phyloP scores from a whole-genome alignment of 257 asterid genomes.

The Solanum sejunctum region DNA sequence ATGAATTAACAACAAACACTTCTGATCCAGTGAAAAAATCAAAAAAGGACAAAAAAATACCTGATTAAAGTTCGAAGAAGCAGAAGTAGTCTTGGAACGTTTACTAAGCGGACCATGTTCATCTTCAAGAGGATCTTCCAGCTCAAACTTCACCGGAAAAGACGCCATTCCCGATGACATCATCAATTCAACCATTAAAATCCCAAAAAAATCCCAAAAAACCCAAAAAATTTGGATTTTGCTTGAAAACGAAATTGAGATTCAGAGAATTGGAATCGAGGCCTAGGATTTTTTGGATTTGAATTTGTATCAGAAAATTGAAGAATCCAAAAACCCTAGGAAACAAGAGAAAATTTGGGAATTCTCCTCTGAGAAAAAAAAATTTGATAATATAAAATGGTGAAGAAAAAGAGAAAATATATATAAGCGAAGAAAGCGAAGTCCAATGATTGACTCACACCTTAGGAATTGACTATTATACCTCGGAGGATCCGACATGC shows the following conservation, averaged over 20 bases:
- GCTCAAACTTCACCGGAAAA: constrained; percentile 12
- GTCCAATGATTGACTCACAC: neutral
- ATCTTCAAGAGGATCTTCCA: constrained; percentile 36
- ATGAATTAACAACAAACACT: neutral
- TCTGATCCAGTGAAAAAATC: neutral
- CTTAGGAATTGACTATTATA: neutral
- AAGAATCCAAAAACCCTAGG: constrained; percentile 3
- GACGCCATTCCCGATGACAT: constrained; percentile 14
- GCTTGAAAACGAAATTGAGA: neutral
- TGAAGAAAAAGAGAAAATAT: neutral
- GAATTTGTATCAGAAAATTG: neutral
- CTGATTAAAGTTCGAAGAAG: constrained; percentile 20
- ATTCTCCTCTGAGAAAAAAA: neutral
- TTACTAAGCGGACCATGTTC: constrained; percentile 34
- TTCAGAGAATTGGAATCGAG: neutral
- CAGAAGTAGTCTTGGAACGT: constrained; percentile 27
- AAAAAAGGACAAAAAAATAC: constrained; percentile 4
- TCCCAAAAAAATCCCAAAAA: neutral
- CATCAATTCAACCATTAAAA: constrained; percentile 34
- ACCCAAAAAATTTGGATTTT: neutral
- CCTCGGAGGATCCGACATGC: neutral
- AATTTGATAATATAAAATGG: neutral
- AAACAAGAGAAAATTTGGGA: neutral
- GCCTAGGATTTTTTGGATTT: neutral
- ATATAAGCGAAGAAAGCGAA: neutral